Base-by-base conservation (phyloP, 1,139 yeast genomes). In the Scheffersomyces quercinus region DNA sequence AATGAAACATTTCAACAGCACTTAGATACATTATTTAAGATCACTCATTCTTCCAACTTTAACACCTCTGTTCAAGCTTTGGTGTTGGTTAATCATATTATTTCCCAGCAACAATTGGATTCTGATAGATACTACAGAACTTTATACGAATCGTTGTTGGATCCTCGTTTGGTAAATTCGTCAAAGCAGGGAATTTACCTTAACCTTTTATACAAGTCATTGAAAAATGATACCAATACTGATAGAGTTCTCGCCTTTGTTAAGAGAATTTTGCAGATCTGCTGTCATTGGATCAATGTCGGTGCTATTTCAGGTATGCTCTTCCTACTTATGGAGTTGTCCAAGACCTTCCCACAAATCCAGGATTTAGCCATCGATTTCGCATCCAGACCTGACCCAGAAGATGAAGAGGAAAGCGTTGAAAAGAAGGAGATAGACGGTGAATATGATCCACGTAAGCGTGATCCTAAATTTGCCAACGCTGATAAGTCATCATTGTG, bases 11-110 rank as follows among this genome's bases (percentile, higher is more conserved):
- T 88, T 64, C 82, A 83, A 51, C 73, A 77, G 49, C 98, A 95
- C 67, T 74, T 91, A 59, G 85, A 89, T 58, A 86, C 96, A 0
- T 71, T 93, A 46, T 95, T 86, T 73, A 82, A 82, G 58, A 91
- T 93, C 58, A 91, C 98, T 3, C 98, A 93, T 64, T 86, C 97
- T 16, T 82, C 96, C 28, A 95, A 95, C 64, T 91, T 93, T 73
- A 90, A 89, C 64, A 93, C 99, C 3, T 85, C 96, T 8, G 84
- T 95, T 29, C 99, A 95, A 70, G 96, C 99, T 0, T 76, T 95
- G 52, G 84, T 87, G 28, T 79, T 93, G 57, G 82, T 93, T 42
- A 82, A 85, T 63, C 97, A 89, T 60, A 87, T 93, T 49, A 72
- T 81, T 15, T 58, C 77, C 24, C 71, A 74, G 46, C 88, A 85